A percentile compares a stretch with the other conserved stretches of the same genome.
Evolutionary conservation across 2,329 filamentous ascomycete species (phyloP).

Genomic region (Lachnellula suecica): DNA sequence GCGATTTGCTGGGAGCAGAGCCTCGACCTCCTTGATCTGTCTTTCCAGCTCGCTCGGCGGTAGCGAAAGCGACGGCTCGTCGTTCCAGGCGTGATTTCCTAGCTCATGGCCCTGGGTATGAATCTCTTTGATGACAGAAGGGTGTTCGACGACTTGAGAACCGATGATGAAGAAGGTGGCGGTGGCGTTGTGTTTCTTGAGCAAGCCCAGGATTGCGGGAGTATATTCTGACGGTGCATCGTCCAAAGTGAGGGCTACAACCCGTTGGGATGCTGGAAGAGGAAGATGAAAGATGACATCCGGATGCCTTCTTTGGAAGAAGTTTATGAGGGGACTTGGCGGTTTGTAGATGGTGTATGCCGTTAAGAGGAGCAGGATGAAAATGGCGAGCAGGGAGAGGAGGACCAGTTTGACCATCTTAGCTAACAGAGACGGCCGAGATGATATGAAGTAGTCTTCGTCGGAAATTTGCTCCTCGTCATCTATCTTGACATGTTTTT

Average conservation of each 20-base stretch:
- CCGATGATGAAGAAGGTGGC: slow-evolving; percentile 93
- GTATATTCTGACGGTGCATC: slow-evolving; percentile 79
- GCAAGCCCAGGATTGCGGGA: slow-evolving; percentile 63
- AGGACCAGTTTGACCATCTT: slow-evolving; percentile 18
- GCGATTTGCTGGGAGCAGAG: slow-evolving; percentile 51
- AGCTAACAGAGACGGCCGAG: neutral
- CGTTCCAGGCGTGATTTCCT: slow-evolving; percentile 86
- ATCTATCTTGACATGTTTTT: slow-evolving; percentile 33
- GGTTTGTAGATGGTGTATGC: slow-evolving; percentile 81
- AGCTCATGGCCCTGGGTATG: slow-evolving; percentile 68
- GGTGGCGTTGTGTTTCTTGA: slow-evolving; percentile 64
- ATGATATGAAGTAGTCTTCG: neutral
- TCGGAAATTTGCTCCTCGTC: slow-evolving; percentile 26
- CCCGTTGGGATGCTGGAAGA: slow-evolving; percentile 54
- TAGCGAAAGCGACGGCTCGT: slow-evolving; percentile 71
- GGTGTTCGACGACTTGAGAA: slow-evolving; percentile 61
- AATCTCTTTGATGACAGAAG: slow-evolving; percentile 55
- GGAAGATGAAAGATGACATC: slow-evolving; percentile 74
- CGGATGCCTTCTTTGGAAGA: slow-evolving; percentile 70
- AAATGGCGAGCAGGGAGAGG: slow-evolving; percentile 19
- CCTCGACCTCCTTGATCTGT: slow-evolving; percentile 67
- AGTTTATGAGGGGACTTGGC: slow-evolving; percentile 66
- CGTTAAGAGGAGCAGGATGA: slow-evolving; percentile 24
- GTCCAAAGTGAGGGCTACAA: slow-evolving; percentile 84
- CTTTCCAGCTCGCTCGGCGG: slow-evolving; percentile 54